phyloP scores from a whole-genome alignment of 768 basidiomycete species.

The Aureoboletus auriporus region DNA sequence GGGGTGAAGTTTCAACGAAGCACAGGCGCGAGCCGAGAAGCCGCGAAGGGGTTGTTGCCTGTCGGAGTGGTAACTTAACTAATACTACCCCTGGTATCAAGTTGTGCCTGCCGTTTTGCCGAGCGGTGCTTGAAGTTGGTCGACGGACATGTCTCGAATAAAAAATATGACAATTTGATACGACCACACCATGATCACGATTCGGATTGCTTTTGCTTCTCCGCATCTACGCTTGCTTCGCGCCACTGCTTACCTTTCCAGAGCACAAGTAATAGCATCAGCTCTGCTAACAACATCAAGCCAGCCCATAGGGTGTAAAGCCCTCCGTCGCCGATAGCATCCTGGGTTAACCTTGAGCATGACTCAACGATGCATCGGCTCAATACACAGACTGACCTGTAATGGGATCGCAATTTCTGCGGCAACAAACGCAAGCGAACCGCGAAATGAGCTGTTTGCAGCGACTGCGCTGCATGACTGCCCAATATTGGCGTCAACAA shows the following conservation, averaged over 20 bases:
- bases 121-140: too few relatives aligned
- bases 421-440: conserved; percentile 60
- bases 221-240: conserved; percentile 42
- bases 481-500: conserved; percentile 85
- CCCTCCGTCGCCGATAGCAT: conserved; percentile 76
- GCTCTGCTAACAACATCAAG: conserved; percentile 49
- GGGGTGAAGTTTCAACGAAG: too few relatives aligned
- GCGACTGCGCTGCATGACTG: conserved; percentile 76
- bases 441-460: conserved; percentile 72
- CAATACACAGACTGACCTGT: conserved; percentile 31
- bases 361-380: neutral
- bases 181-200: too few relatives aligned
- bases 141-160: too few relatives aligned
- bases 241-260: conserved; percentile 64
- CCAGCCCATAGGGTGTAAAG: conserved; percentile 69
- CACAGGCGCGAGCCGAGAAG: too few relatives aligned
- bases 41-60: too few relatives aligned
- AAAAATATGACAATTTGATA: too few relatives aligned
- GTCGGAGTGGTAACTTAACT: too few relatives aligned
- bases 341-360: conserved; percentile 30
- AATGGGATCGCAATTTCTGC: conserved; percentile 76
- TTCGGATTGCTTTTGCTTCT: conserved; percentile 13
- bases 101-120: too few relatives aligned
- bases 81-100: too few relatives aligned
- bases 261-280: conserved; percentile 56